Evolutionary conservation across 768 basidiomycete species (phyloP).

Genomic region (Boletus coccyginus): DNA sequence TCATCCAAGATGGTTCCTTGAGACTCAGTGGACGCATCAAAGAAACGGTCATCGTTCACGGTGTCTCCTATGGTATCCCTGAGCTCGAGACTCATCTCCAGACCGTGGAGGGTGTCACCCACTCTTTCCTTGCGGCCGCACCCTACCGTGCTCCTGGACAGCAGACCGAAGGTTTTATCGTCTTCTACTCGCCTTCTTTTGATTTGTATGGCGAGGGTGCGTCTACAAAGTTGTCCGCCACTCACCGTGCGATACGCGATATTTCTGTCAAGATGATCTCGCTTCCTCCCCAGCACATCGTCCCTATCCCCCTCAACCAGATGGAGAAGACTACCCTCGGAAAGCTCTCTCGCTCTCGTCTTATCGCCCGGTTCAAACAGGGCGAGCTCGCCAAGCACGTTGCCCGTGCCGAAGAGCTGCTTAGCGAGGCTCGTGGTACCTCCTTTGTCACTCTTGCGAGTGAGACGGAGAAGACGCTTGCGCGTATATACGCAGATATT

Average conservation of each 20-base stretch:
- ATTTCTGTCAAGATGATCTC: constrained; percentile 29
- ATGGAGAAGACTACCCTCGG: constrained; percentile 43
- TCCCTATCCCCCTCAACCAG: constrained; percentile 37
- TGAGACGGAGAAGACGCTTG: constrained; percentile 26
- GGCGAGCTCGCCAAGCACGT: constrained; percentile 31
- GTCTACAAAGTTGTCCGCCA: constrained; percentile 13
- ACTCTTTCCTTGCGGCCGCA: constrained; percentile 33
- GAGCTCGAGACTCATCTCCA: constrained; percentile 39
- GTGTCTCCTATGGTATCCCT: constrained; percentile 37
- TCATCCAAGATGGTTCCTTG: constrained; percentile 32
- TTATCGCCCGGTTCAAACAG: constrained; percentile 31
- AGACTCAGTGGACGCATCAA: constrained; percentile 40
- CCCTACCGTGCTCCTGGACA: constrained; percentile 37
- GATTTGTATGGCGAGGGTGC: constrained; percentile 19
- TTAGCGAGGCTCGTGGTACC: constrained; percentile 16
- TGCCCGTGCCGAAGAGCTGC: constrained; percentile 20
- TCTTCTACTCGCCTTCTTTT: constrained; percentile 37
- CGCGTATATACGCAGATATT: constrained; percentile 24
- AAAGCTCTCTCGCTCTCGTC: constrained; percentile 38
- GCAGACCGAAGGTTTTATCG: constrained; percentile 40
- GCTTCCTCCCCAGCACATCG: constrained; percentile 34
- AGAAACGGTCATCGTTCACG: constrained; percentile 41
- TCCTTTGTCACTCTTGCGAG: constrained; percentile 18
- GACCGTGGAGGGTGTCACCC: constrained; percentile 33
- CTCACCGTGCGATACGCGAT: constrained; percentile 30